These are phyloP conservation scores for Phytophthora foliorum DNA, from an alignment of 352 stramenopile species.

Conservation along the genomic window DNA sequence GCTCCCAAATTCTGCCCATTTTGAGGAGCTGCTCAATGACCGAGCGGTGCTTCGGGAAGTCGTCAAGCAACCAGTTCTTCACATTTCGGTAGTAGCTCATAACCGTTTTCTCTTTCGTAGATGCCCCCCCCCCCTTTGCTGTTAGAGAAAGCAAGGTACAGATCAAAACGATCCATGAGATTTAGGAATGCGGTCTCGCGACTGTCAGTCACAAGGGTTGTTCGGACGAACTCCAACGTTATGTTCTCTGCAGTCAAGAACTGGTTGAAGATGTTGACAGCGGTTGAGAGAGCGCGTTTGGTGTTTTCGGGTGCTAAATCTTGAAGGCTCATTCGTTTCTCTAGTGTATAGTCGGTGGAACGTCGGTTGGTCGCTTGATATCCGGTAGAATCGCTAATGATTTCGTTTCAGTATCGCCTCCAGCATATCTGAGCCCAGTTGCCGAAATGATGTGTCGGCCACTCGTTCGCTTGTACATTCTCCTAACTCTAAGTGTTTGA, in stretches of 20 bases:
- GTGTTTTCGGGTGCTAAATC: constrained; percentile 1
- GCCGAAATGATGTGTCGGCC: too few relatives aligned
- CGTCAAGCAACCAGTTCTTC: constrained; percentile 27
- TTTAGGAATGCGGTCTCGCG: constrained; percentile 9
- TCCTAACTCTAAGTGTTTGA: too few relatives aligned
- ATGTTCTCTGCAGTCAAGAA: constrained; percentile 27
- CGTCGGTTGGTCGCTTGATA: too few relatives aligned
- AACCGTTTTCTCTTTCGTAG: constrained; percentile 9
- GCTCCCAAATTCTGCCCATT: constrained; percentile 8
- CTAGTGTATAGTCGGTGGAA: too few relatives aligned
- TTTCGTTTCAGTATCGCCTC: too few relatives aligned
- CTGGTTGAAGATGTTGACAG: constrained; percentile 11
- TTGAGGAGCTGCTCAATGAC: constrained; percentile 11
- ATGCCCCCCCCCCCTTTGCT: background rate
- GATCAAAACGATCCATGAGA: constrained; percentile 17
- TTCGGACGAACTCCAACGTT: constrained; percentile 12
- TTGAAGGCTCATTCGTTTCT: background rate
- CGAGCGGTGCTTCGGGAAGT: constrained; percentile 1
- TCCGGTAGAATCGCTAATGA: too few relatives aligned
- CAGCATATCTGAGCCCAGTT: too few relatives aligned
- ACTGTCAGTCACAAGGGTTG: background rate
- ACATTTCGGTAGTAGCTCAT: constrained; percentile 28
- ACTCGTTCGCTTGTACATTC: too few relatives aligned
- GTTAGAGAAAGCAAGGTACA: constrained; percentile 17
- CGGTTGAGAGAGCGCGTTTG: background rate